Conservation (phyloP, 768 basidiomycete genomes). For the Agaricus subrufescens region DNA sequence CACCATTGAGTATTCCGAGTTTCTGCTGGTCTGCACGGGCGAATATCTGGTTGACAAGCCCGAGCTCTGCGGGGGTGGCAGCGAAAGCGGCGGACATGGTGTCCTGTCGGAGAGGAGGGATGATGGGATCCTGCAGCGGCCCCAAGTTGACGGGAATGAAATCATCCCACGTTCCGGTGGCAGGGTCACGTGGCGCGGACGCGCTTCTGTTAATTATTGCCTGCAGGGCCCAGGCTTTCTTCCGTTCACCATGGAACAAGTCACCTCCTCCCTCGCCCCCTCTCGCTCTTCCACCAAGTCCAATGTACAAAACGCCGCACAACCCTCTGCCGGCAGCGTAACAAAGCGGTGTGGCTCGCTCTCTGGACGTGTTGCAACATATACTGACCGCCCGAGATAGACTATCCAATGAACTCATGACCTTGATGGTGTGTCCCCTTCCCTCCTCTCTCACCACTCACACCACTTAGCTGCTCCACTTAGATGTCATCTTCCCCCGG, state of each 20-base stretch:
- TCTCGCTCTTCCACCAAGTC: slow-evolving; percentile 56
- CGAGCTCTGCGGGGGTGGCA: slow-evolving; percentile 44
- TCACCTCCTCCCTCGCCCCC: slow-evolving; percentile 59
- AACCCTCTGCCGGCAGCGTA: slow-evolving; percentile 69
- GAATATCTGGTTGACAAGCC: slow-evolving; percentile 73
- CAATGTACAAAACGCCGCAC: slow-evolving; percentile 42
- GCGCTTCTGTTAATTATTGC: no score
- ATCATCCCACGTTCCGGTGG: slow-evolving; percentile 8
- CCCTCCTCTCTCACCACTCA: background rate
- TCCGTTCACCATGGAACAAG: slow-evolving; percentile 59
- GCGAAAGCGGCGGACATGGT: slow-evolving; percentile 42
- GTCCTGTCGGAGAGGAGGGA: slow-evolving; percentile 16
- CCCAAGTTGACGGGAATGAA: background rate
- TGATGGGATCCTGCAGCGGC: slow-evolving; percentile 4
- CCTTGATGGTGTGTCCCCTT: slow-evolving; percentile 63
- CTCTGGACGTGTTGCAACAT: slow-evolving; percentile 3
- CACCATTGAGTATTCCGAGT: slow-evolving; percentile 82
- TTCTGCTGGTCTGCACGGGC: slow-evolving; percentile 70
- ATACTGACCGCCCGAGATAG: slow-evolving; percentile 28
- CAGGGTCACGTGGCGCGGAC: background rate
- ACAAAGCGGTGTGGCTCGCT: slow-evolving; percentile 63
- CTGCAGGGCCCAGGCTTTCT: slow-evolving; percentile 11
- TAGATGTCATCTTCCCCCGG: slow-evolving; percentile 90
- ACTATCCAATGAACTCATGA: slow-evolving; percentile 82
- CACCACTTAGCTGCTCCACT: slow-evolving; percentile 10